phyloP scores from a whole-genome alignment of 495 filamentous ascomycete species.

The Zalerion maritima region DNA sequence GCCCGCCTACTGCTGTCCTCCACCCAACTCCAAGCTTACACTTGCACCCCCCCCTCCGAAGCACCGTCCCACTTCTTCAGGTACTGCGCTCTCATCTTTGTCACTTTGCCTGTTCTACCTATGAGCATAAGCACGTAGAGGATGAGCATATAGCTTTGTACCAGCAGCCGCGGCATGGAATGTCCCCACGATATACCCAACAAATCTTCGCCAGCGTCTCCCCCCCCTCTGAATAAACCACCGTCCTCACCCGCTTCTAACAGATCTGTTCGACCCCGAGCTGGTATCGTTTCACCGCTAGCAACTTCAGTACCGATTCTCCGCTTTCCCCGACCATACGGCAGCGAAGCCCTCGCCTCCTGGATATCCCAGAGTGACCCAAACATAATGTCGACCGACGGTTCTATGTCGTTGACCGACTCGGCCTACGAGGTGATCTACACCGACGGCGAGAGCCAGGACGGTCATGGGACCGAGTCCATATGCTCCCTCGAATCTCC shows the following conservation, averaged over 20 bases:
- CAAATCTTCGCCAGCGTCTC: conserved; percentile 1
- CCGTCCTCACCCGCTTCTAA: conserved; percentile 3
- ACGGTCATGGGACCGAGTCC: conserved; percentile 35
- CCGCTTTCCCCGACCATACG: conserved; percentile 34
- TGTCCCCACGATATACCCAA: conserved; percentile 1
- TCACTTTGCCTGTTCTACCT: no score
- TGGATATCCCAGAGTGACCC: conserved; percentile 37
- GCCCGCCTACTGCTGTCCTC: no score
- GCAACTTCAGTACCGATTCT: conserved; percentile 24
- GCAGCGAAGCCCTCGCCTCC: conserved; percentile 31
- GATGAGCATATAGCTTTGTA: no score
- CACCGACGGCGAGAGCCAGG: conserved; percentile 26
- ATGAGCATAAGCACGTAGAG: no score
- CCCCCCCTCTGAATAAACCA: not conserved
- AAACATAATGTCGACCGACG: conserved; percentile 31
- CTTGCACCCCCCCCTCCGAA: no score
- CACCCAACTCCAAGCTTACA: no score
- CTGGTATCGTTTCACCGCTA: no score
- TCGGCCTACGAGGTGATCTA: conserved; percentile 44
- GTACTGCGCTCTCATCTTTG: no score
- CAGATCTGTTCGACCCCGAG: no score
- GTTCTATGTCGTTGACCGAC: conserved; percentile 30
- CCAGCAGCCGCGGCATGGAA: no score
- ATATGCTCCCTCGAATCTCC: conserved; percentile 34
- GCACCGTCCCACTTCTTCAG: no score